Conservation (phyloP, 2,329 filamentous ascomycete species). For the Hypomyces perniciosus region DNA sequence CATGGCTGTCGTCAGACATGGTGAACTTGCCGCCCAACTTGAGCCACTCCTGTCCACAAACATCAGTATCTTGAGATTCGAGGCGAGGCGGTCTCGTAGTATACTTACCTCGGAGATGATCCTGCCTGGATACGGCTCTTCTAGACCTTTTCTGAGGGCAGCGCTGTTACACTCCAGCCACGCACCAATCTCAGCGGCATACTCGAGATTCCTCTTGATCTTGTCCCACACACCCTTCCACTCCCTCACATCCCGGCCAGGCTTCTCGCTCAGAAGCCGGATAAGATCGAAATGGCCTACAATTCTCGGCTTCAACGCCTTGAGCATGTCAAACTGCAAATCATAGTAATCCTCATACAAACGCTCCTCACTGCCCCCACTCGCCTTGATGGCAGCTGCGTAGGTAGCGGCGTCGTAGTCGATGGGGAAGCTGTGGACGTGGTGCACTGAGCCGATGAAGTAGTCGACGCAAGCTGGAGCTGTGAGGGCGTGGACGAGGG, state of each 20-base stretch:
- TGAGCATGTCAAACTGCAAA: conserved; percentile 75
- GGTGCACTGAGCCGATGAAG: conserved; percentile 90
- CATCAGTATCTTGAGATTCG: background rate
- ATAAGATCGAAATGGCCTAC: conserved; percentile 95
- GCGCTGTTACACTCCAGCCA: conserved; percentile 87
- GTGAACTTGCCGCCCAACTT: conserved; percentile 73
- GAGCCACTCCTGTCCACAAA: conserved; percentile 56
- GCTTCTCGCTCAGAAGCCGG: conserved; percentile 67
- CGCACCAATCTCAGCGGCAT: conserved; percentile 67
- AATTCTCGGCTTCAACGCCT: conserved; percentile 62
- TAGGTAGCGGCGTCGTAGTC: conserved; percentile 74
- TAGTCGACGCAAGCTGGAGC: conserved; percentile 68
- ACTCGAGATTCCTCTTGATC: conserved; percentile 67
- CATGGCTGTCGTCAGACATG: conserved; percentile 92
- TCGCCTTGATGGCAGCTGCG: conserved; percentile 35
- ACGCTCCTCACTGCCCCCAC: conserved; percentile 55
- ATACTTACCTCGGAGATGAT: conserved; percentile 66
- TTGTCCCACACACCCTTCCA: conserved; percentile 66
- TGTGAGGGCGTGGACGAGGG: conserved; percentile 57
- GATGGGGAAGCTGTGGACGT: conserved; percentile 80
- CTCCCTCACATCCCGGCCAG: conserved; percentile 52
- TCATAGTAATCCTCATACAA: conserved; percentile 86
- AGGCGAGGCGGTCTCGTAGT: background rate
- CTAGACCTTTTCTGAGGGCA: conserved; percentile 80
- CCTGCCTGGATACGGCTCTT: conserved; percentile 79